A percentile compares a stretch with the other conserved stretches of the same genome.
These are phyloP conservation scores for Plasmopara viticola DNA, from an alignment of 352 stramenopile genomes.

Conservation along the genomic window DNA sequence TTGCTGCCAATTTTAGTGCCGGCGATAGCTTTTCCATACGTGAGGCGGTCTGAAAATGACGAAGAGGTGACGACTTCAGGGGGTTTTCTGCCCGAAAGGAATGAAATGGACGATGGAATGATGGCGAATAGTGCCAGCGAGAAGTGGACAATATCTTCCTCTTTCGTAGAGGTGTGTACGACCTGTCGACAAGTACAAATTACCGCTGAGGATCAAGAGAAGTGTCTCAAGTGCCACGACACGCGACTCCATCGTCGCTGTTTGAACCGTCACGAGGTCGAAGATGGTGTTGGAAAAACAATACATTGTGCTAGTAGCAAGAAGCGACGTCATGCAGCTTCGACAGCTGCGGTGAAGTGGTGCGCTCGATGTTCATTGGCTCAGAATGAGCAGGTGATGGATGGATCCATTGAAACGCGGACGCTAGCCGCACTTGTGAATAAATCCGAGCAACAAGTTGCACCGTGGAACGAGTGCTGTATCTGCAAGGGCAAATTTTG, in stretches of 20 bases:
- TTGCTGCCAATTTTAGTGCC: constrained; percentile 20
- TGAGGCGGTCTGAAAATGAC: constrained; percentile 4
- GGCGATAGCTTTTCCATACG: constrained; percentile 23
- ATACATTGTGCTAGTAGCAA: constrained; percentile 11
- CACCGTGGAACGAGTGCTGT: constrained; percentile 28
- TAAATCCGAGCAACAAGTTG: too few species aligned
- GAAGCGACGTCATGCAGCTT: constrained; percentile 22
- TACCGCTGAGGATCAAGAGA: constrained; percentile 18
- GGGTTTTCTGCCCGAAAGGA: neutral
- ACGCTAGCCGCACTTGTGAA: constrained; percentile 40
- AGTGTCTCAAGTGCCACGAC: constrained; percentile 29
- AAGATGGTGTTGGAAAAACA: constrained; percentile 6
- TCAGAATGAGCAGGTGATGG: constrained; percentile 8
- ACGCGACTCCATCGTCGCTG: constrained; percentile 29
- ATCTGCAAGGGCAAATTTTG: constrained; percentile 32
- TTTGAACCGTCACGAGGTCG: constrained; percentile 9
- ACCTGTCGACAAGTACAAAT: constrained; percentile 55
- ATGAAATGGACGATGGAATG: constrained; percentile 2
- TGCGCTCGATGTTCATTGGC: constrained; percentile 19
- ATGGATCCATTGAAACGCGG: constrained; percentile 30
- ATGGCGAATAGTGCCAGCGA: constrained; percentile 8
- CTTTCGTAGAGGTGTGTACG: constrained; percentile 43
- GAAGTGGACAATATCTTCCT: constrained; percentile 32
- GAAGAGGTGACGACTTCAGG: too few species aligned
- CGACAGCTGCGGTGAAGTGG: constrained; percentile 12